Base-by-base conservation (phyloP, 768 basidiomycete species). In the Mycena filopes region DNA sequence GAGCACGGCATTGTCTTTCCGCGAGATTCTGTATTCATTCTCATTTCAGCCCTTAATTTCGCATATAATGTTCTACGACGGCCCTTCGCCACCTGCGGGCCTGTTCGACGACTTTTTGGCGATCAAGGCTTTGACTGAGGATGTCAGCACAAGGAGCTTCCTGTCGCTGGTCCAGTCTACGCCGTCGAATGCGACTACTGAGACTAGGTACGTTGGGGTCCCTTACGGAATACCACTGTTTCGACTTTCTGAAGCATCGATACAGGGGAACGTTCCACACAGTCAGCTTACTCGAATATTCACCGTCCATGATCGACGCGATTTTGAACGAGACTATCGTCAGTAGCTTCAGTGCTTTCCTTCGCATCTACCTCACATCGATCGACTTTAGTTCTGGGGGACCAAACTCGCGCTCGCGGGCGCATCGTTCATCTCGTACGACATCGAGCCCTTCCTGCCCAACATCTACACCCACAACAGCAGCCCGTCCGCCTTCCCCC, bases 31-130 rank as follows among this genome's bases (percentile, higher is more conserved):
- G 4, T 42, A 16, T 56, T 23, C 41, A 16, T 28, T 55, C 2
- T n/a, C 64, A 1, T 41, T 63, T 63, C 49, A 71, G 73, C 58
- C 73, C 13, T 41, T 69, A 1, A 71, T 80, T 9, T 71, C 71
- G 3, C 70, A 76, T 11, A 57, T 86, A 5, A 55, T 90, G 25
- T 91, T 90, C 74, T 90, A 91, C 67, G 84, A 90, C 68, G 84
- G 67, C 1, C 87, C 88, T 18, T 78, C 72, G 0, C 81, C 81
- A 1, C 86, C 86, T 0, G 59, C 65, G 0, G 86, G 84, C 1
- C 80, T 86, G 31, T 87, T 87, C 65, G 85, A 87, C 61, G 79
- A 79, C 9, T 85, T 86, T 73, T 66, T 87, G 28, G 75, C 77
- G 1, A 83, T 87, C 40, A 82, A 83, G 3, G 55, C 70, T 20